phyloP scores from a whole-genome alignment of 441 rosid genomes.

The Pelargonium australe region DNA sequence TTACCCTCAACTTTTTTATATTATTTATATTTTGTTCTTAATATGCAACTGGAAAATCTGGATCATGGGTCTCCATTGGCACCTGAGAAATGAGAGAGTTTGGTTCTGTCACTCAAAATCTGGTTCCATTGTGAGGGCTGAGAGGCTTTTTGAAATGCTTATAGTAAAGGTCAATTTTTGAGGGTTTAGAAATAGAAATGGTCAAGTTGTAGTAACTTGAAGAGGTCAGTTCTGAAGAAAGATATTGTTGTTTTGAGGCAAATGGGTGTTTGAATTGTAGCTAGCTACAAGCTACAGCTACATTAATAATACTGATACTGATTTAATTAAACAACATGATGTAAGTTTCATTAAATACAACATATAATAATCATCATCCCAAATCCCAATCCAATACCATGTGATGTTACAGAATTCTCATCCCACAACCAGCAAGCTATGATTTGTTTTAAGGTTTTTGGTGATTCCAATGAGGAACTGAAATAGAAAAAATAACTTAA shows the following conservation, averaged over 20 bases:
- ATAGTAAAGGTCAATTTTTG: neutral
- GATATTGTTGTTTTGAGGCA: too few relatives aligned
- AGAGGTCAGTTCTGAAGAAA: neutral
- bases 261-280: too few relatives aligned
- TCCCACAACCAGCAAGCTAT: neutral
- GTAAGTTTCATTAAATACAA: neutral
- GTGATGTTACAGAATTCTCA: neutral
- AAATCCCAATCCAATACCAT: neutral
- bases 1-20: too few relatives aligned
- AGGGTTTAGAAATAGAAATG: neutral
- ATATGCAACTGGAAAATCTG: too few relatives aligned
- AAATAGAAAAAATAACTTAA: too few relatives aligned
- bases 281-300: neutral
- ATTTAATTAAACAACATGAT: neutral
- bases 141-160: neutral
- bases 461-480: too few relatives aligned
- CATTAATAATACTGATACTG: neutral
- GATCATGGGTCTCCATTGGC: neutral
- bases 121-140: neutral
- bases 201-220: neutral
- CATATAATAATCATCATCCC: neutral
- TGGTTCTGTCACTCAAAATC: too few relatives aligned
- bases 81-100: neutral
- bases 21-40: too few relatives aligned
- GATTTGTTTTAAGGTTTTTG: neutral